Conservation (phyloP, 1,284 basidiomycete genomes). For the Apiotrichum laibachii region DNA sequence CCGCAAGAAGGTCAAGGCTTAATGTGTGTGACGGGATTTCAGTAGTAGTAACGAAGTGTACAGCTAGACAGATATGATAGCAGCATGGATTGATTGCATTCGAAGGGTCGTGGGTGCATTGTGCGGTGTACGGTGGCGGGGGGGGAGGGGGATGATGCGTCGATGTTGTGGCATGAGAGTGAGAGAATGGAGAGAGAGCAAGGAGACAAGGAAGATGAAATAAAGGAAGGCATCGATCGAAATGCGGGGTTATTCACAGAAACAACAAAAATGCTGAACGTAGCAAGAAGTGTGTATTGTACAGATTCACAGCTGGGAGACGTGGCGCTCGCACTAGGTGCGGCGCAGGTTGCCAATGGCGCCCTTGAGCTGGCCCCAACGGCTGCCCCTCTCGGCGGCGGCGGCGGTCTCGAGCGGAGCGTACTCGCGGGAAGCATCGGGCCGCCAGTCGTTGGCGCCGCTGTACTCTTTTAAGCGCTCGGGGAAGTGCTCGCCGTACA, state of each 20-base stretch:
- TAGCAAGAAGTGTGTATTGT: not conserved
- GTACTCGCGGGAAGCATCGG: constrained; percentile 1
- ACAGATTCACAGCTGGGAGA: not conserved
- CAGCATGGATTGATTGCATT: constrained; percentile 12
- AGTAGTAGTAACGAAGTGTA: constrained; percentile 3
- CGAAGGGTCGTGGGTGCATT: not conserved
- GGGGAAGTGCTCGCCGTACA: too few relatives aligned
- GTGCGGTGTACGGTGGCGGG: not conserved
- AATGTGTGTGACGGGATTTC: constrained; percentile 1
- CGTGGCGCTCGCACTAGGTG: not conserved
- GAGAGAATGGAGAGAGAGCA: not conserved
- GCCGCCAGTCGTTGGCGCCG: not conserved
- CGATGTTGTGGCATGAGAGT: not conserved
- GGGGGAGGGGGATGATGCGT: not conserved
- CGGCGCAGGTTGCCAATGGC: constrained; percentile 21
- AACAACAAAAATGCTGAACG: not conserved
- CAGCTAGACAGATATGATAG: constrained; percentile 4
- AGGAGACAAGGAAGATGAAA: not conserved
- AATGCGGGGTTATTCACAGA: not conserved
- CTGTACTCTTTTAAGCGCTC: too few relatives aligned
- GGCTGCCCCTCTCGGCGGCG: constrained; percentile 6
- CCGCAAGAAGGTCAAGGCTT: constrained; percentile 39
- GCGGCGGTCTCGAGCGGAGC: constrained; percentile 22
- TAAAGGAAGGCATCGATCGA: not conserved
- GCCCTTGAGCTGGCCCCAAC: constrained; percentile 27